Evolutionary conservation across 176 grass and related monocot species (phyloP), one percentile per base, ranked within the genome.

Genomic region (Oryza longistaminata): DNA sequence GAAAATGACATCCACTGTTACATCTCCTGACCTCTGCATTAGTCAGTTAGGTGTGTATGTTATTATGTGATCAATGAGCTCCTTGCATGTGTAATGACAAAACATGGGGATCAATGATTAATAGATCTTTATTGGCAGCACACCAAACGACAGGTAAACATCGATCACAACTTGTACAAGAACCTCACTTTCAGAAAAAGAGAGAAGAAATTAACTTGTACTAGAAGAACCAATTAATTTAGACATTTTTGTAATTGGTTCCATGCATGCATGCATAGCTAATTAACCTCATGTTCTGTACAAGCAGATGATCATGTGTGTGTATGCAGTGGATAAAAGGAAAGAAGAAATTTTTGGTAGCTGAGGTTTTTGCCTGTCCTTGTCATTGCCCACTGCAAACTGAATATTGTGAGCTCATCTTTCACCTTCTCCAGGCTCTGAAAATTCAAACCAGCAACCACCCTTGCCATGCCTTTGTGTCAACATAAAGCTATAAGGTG

Each of bases 401-500:
- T 84, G 75, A 68, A 83, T 74, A 85, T 78, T 68, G 35, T 89
- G 39, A 67, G 60, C 76, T 85, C 81, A 69, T 85, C 76, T 80
- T 80, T 85, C 69, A 85, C 68, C 46, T 88, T 85, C 48, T 82
- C 21, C 65, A 70, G 44, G 71, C 52, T 66, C 68, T 80, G 62
- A 75, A 75, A 78, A 68, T 68, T 17, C 25, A 43, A 84, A 84
- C 17, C 25, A 79, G 13, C 55, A 35, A 67, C 70, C 37, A 88
- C 48, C 48, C 79, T 84, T 68, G 62, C 34, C 62, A 35, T 82
- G 25, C 43, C 81, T 73, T 84, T 78, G 81, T 85, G 75, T 85
- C 82, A 85, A 74, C 76, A 84, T 89, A 89, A 89, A 84, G 87
- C 87, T 68, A 29, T 42, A 89, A 74, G 62, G 31, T 68, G 49